Conservation (phyloP, 345 rosid species). For the Firmiana major region DNA sequence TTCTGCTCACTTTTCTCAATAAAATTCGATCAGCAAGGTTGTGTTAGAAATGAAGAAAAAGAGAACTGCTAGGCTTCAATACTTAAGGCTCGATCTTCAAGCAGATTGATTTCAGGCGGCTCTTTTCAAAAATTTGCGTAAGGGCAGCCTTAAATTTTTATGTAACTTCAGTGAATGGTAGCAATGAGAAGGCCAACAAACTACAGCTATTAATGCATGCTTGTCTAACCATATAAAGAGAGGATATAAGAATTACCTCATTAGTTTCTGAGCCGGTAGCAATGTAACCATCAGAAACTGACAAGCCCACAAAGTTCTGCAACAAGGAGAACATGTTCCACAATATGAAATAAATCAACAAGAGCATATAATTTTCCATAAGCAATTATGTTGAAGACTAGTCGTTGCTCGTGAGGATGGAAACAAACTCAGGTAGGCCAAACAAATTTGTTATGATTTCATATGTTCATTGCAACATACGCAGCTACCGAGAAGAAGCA, state of each 20-base stretch:
- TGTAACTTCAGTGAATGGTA: neutral
- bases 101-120: neutral
- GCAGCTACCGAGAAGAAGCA: too few species aligned
- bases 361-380: neutral
- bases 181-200: neutral
- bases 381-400: neutral
- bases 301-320: slow-evolving; percentile 95
- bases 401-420: neutral
- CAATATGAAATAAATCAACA: neutral
- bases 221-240: neutral
- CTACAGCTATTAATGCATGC: neutral
- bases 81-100: neutral
- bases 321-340: slow-evolving; percentile 20
- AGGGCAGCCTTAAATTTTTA: neutral
- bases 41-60: too few species aligned
- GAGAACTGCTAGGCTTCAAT: neutral
- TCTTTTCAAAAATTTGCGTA: neutral
- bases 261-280: slow-evolving; percentile 98
- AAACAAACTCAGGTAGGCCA: neutral
- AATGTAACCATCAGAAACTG: slow-evolving; percentile 91
- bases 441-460: neutral
- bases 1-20: too few species aligned
- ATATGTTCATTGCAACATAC: neutral
- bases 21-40: too few species aligned
- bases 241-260: slow-evolving; percentile 54